These are phyloP conservation scores for Trifolium pratense DNA, from an alignment of 306 rosid genomes.

Conservation along the genomic window DNA sequence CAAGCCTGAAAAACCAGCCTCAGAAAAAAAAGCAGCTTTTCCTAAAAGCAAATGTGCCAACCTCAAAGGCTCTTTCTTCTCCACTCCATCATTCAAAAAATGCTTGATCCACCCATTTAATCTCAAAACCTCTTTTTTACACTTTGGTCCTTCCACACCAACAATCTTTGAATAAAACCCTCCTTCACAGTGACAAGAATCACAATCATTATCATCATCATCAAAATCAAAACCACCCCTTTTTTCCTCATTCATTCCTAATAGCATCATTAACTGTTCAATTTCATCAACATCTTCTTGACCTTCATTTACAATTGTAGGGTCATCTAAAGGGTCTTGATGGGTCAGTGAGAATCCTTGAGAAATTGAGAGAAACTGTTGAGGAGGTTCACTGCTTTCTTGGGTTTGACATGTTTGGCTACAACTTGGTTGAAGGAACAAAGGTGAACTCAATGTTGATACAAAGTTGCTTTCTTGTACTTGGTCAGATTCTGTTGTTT, in stretches of 20 bases:
- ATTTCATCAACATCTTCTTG: conserved; percentile 64
- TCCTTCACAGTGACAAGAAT: conserved; percentile 75
- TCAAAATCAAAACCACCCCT: conserved; percentile 32
- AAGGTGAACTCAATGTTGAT: conserved; percentile 55
- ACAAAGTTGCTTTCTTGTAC: conserved; percentile 31
- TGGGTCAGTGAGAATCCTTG: conserved; percentile 50
- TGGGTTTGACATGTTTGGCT: conserved; percentile 31
- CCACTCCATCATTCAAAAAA: conserved; percentile 59
- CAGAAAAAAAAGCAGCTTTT: conserved; percentile 64
- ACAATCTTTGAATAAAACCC: conserved; percentile 84
- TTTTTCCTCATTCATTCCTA: conserved; percentile 57
- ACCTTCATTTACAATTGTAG: conserved; percentile 21
- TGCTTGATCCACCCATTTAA: conserved; percentile 79
- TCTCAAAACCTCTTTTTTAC: conserved; percentile 72
- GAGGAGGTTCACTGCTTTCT: conserved; percentile 66
- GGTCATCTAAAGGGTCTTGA: conserved; percentile 31
- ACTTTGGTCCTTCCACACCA: conserved; percentile 83
- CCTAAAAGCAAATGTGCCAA: conserved; percentile 82
- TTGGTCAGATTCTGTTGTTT: conserved; percentile 16
- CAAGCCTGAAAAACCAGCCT: conserved; percentile 57
- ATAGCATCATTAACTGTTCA: conserved; percentile 54
- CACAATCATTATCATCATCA: conserved; percentile 35
- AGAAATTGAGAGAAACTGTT: conserved; percentile 63
- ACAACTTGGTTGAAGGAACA: conserved; percentile 51
- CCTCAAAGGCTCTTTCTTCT: conserved; percentile 72